Evolutionary conservation across 2,329 filamentous ascomycete species (phyloP).

Genomic region (Alternaria brassicicola): DNA sequence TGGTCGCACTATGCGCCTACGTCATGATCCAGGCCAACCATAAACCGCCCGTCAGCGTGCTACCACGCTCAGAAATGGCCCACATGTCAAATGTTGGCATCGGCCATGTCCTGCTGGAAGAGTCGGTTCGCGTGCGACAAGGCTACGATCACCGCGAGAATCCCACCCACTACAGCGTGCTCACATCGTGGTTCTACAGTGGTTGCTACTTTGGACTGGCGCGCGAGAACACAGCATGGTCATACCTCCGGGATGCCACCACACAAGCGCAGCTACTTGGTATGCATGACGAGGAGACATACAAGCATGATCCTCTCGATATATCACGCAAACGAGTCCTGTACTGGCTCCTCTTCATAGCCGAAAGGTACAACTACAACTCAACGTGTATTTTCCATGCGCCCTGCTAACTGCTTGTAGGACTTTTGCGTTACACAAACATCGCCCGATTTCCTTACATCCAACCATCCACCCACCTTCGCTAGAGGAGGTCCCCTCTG

Average conservation of each 20-base stretch:
- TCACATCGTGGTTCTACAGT: conserved; percentile 67
- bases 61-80: conserved; percentile 54
- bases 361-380: conserved; percentile 58
- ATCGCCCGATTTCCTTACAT: conserved; percentile 67
- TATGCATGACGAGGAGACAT: conserved; percentile 64
- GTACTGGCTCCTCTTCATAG: conserved; percentile 69
- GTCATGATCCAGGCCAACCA: conserved; percentile 59
- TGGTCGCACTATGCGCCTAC: conserved; percentile 59
- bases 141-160: conserved; percentile 64
- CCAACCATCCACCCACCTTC: conserved; percentile 63
- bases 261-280: conserved; percentile 65
- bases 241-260: conserved; percentile 66
- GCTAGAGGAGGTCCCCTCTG: conserved; percentile 58
- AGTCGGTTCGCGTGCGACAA: conserved; percentile 63
- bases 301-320: conserved; percentile 59
- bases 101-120: conserved; percentile 63
- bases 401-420: conserved; percentile 46
- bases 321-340: conserved; percentile 61
- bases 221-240: conserved; percentile 67
- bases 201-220: conserved; percentile 67
- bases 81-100: conserved; percentile 53
- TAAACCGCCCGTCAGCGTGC: conserved; percentile 51
- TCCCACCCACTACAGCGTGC: conserved; percentile 61
- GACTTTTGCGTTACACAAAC: conserved; percentile 67
- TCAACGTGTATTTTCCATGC: neutral